Base-by-base conservation (phyloP, 805 yeast species). In the Candida xiaguanensis region DNA sequence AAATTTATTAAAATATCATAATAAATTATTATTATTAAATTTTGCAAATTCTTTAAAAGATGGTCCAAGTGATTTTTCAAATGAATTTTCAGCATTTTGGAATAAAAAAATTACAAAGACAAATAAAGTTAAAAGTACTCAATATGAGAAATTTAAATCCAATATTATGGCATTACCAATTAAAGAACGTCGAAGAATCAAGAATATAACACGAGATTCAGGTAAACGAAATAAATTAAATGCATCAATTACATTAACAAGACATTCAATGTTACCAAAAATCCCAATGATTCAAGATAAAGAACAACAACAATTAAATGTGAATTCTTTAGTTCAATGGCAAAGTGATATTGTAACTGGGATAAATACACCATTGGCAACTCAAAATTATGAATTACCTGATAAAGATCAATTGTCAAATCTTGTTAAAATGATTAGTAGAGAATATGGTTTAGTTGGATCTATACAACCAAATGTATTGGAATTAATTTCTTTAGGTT, bases 341-440 rank as follows among this genome's bases (percentile, higher is more conserved):
- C 87, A 95, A 16, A 96, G 90, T 58, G 98, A 93, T 55, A 86
- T 93, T 13, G 74, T 83, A 39, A 89, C 83, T 52, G 95, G 93
- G 3, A 75, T 87, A 40, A 88, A 85, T 49, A 77, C 93, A 1
- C 91, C 93, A 4, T 68, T 90, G 25, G 75, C 91, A 2, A 68
- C 85, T 1, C 95, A 91, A 48, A 70, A 77, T 26, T 86, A 72
- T 55, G 90, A 90, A 46, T 59, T 93, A 4, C 97, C 97, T 0
- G 98, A 91, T 48, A 70, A 72, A 29, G 89, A 81, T 33, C 74
- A 73, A 27, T 60, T 93, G 32, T 75, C 78, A 38, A 65, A 80
- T 9, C 72, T 89, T 38, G 80, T 93, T 72, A 62, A 81, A 15
- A 93, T 95, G 53, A 80, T 85, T 8, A 83, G 93, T 47, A 73